Base-by-base conservation (phyloP, 768 basidiomycete species). In the Lentinus brumalis region DNA sequence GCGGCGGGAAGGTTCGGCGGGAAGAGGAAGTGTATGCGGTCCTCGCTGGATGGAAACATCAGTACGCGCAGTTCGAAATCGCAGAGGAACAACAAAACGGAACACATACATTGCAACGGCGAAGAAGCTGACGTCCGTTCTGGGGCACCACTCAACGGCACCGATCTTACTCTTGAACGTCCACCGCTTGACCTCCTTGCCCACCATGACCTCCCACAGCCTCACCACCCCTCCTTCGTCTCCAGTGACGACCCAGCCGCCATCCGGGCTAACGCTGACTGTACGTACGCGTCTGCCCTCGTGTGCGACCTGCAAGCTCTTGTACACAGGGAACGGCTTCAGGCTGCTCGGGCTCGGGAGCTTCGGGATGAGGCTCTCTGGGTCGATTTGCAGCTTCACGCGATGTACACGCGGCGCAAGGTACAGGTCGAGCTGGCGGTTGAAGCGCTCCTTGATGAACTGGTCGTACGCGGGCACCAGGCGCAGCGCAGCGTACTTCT, bases 361-460 rank as follows among this genome's bases (percentile, higher is more conserved):
- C 75, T 97, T 96, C 21, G 97, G 97, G 39, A 99, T 87, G 32
- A 99, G 80, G 50, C 89, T 91, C 65, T 88, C 85, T 1, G 96
- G 95, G 69, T 98, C 93, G 53, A 97, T 92, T 69, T 94, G 94
- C 35, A 98, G 84, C 72, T 92, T 94, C 55, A 81, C 84, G 56
- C 92, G 79, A 66, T 93, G 91, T 63, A 97, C 86, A 49, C 97
- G 84, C 39, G 97, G 96, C 3, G 97, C 97, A 47, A 99, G 86
- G 72, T 99, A 99, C 18, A 99, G 80, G 74, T 99, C 97, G 39
- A 99, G 83, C 75, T 96, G 95, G 21, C 97, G 87, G 69, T 84
- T 86, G 75, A 98, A 98, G 49, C 94, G 86, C 64, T 98, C 90
- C 72, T 96, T 91, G 68, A 98, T 93, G 73, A 98, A 94, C 59